These are phyloP conservation scores for Aspergillus bridgeri DNA, from an alignment of 495 filamentous ascomycete species.

Conservation along the genomic window DNA sequence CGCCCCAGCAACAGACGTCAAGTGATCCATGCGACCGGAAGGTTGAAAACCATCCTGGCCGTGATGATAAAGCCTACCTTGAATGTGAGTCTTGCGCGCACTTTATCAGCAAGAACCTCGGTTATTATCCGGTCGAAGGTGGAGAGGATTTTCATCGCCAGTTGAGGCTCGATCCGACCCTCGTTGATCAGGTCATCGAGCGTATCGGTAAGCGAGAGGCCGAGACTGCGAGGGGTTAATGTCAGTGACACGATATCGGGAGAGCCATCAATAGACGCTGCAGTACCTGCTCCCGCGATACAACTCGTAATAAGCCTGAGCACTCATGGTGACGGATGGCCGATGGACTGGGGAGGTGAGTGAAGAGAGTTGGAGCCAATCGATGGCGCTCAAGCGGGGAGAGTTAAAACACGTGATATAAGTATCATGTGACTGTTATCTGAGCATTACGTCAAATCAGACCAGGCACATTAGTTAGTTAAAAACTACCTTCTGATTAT, in stretches of 20 bases:
- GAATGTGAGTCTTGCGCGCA: slow-evolving; percentile 87
- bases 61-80: slow-evolving; percentile 62
- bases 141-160: slow-evolving; percentile 94
- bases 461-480: no score
- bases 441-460: slow-evolving; percentile 1
- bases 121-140: slow-evolving; percentile 90
- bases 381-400: slow-evolving; percentile 16
- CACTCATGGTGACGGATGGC: slow-evolving; percentile 27
- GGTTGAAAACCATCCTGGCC: neutral
- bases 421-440: slow-evolving; percentile 3
- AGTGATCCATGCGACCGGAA: neutral
- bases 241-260: neutral
- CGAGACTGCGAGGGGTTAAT: slow-evolving; percentile 60
- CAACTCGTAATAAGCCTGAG: slow-evolving; percentile 78
- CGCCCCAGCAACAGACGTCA: neutral
- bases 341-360: slow-evolving; percentile 7
- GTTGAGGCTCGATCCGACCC: slow-evolving; percentile 90
- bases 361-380: slow-evolving; percentile 14
- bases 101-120: slow-evolving; percentile 82
- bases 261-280: neutral
- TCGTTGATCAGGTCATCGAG: slow-evolving; percentile 94
- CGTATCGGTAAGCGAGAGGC: slow-evolving; percentile 86
- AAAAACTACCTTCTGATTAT: no score
- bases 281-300: slow-evolving; percentile 93
- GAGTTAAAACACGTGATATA: slow-evolving; percentile 16